Percentiles rank a stretch among this genome's conserved stretches.
Evolutionary conservation across 495 filamentous ascomycete species (phyloP).

Genomic region (Cladorrhinum samala): DNA sequence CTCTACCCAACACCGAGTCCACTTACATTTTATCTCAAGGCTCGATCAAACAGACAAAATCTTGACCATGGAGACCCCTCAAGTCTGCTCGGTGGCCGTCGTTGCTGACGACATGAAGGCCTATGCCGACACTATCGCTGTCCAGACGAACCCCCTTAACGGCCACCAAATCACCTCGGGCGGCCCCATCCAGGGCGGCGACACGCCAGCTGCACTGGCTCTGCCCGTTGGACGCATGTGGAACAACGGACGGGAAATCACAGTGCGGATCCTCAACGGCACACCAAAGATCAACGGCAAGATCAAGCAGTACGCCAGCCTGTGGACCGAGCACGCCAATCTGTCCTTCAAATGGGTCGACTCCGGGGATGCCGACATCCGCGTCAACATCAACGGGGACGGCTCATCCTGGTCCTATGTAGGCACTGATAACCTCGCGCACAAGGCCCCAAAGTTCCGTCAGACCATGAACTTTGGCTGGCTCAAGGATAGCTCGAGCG

Average conservation of each 20-base stretch:
- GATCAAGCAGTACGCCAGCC: conserved; percentile 5
- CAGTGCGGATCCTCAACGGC: conserved; percentile 5
- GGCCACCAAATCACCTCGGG: neutral
- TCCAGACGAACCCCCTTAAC: conserved; percentile 3
- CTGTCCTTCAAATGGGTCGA: neutral
- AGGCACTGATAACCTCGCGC: neutral
- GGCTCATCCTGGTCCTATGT: neutral
- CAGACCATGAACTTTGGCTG: conserved; percentile 6
- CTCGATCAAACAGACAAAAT: neutral
- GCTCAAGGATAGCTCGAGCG: neutral
- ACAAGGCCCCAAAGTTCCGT: neutral
- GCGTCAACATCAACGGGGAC: neutral
- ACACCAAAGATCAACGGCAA: conserved; percentile 3
- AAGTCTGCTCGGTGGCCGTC: neutral
- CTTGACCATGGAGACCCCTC: neutral
- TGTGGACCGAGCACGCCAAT: conserved; percentile 4
- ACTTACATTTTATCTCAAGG: neutral
- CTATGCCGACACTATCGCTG: neutral
- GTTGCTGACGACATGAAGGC: neutral
- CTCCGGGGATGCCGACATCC: conserved; percentile 1
- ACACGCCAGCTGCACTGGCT: neutral
- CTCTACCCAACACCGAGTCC: neutral
- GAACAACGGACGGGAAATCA: neutral
- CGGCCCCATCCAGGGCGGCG: neutral
- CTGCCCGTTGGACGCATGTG: neutral